Conservation (phyloP, 495 filamentous ascomycete genomes). For the Sabuloglossum arenarium region DNA sequence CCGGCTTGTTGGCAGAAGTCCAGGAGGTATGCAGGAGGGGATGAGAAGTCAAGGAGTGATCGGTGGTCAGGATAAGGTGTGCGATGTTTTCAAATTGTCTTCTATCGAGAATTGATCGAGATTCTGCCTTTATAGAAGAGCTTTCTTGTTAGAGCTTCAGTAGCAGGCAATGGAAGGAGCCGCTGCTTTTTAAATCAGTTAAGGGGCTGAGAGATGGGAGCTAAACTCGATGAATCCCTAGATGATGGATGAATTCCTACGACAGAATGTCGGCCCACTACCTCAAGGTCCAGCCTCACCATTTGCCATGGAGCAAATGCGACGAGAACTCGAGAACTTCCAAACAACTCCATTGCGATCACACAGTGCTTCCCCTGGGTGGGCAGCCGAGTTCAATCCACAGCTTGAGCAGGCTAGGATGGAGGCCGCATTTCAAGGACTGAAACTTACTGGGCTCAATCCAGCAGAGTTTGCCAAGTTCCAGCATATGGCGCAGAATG, state of each 20-base stretch:
- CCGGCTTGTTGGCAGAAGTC: slow-evolving; percentile 51
- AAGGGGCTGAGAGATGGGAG: neutral
- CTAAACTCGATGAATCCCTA: slow-evolving; percentile 20
- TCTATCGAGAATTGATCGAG: neutral
- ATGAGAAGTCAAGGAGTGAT: slow-evolving; percentile 41
- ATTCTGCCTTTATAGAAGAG: neutral
- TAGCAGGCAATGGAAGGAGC: neutral
- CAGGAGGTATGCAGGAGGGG: slow-evolving; percentile 37
- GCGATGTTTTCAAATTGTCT: neutral
- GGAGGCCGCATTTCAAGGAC: slow-evolving; percentile 50
- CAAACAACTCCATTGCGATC: slow-evolving; percentile 25
- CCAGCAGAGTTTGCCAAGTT: slow-evolving; percentile 75
- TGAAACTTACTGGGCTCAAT: slow-evolving; percentile 38
- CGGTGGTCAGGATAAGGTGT: slow-evolving; percentile 39
- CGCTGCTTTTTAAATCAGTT: neutral
- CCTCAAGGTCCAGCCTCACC: slow-evolving; percentile 28
- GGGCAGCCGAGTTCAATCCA: slow-evolving; percentile 50
- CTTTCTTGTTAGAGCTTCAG: neutral
- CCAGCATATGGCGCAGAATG: slow-evolving; percentile 37
- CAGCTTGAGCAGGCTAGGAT: slow-evolving; percentile 41
- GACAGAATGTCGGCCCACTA: slow-evolving; percentile 37
- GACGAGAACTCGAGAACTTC: slow-evolving; percentile 40
- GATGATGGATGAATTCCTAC: slow-evolving; percentile 89
- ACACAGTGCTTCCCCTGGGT: slow-evolving; percentile 36
- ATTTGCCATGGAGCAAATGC: slow-evolving; percentile 53